Conservation (phyloP, 257 asterid species). For the Capsicum baccatum region DNA sequence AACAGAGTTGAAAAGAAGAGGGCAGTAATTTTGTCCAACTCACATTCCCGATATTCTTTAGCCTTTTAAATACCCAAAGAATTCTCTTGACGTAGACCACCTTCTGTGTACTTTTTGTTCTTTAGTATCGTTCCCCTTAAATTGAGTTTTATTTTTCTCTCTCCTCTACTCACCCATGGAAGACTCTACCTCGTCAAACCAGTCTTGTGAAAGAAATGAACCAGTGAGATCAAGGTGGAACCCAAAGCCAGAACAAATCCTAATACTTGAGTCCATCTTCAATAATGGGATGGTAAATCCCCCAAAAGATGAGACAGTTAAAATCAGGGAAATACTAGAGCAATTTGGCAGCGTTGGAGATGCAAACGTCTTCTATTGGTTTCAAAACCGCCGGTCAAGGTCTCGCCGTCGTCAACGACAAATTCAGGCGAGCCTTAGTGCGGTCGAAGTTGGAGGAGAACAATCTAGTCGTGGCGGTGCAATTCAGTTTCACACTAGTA, state of each 20-base stretch:
- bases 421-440: background rate
- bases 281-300: slow-evolving; percentile 30
- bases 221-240: slow-evolving; percentile 29
- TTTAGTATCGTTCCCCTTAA: background rate
- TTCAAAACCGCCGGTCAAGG: slow-evolving; percentile 28
- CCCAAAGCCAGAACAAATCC: slow-evolving; percentile 26
- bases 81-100: slow-evolving; percentile 9
- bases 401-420: slow-evolving; percentile 24
- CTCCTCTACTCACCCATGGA: background rate
- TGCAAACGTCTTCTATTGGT: slow-evolving; percentile 30
- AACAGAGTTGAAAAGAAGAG: background rate
- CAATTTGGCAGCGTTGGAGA: slow-evolving; percentile 26
- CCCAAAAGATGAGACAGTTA: slow-evolving; percentile 15
- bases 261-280: slow-evolving; percentile 29
- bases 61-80: background rate
- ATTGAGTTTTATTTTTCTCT: background rate
- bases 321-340: background rate
- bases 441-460: background rate
- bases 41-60: background rate
- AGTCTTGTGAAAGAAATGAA: slow-evolving; percentile 18
- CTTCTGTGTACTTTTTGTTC: background rate
- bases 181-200: slow-evolving; percentile 10
- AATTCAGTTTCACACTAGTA: too few species aligned
- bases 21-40: background rate
- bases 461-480: too few species aligned